Evolutionary conservation across 768 basidiomycete species (phyloP), one percentile per base, ranked within the genome.

Genomic region (Suillus brevipes): DNA sequence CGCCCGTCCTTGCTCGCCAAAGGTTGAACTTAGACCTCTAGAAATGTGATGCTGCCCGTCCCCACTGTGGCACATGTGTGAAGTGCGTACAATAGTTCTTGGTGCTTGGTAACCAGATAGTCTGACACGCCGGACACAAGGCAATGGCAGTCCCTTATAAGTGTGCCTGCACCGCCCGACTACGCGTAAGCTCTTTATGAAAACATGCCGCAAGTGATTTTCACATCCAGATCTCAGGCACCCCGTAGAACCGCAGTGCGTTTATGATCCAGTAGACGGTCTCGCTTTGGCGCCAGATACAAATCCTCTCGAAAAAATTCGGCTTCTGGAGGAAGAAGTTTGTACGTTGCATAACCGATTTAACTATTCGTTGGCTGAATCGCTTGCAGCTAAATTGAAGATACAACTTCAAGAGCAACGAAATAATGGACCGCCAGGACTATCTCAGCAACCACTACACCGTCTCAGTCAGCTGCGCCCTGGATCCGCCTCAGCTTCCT

Each of bases 31-130:
- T 60, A 60, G 57, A 28, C 64, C 31, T 67, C 40, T 34, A 94
- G 92, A 94, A 93, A 90, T 95, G 92, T 69, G 92, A 95, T 76
- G 92, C 92, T 49, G 84, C 88, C 49, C 88, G 93, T 67, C 92
- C 92, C 14, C 91, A 94, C 74, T 95, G 92, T 73, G 84, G 87
- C 49, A 93, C 92, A 61, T 94, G 92, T 71, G 85, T 92, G 65
- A 93, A 89, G 91, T 92, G 69, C 71, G 87, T 82, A 59, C n/a
- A n/a, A 37, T 62, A 38, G n/a, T 59, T 50, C 38, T 37, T 28
- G 59, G 34, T 4, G 23, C 20, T 65, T 18, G 25, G 14, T 12
- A 13, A 8, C 18, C 28, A 59, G 25, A 42, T 42, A 23, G 37
- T 18, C 40, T 64, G 58, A 62, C 18, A 53, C 10, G 1, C 13